Base-by-base conservation (phyloP, 305 asterid genomes). In the Solanum hybrid region DNA sequence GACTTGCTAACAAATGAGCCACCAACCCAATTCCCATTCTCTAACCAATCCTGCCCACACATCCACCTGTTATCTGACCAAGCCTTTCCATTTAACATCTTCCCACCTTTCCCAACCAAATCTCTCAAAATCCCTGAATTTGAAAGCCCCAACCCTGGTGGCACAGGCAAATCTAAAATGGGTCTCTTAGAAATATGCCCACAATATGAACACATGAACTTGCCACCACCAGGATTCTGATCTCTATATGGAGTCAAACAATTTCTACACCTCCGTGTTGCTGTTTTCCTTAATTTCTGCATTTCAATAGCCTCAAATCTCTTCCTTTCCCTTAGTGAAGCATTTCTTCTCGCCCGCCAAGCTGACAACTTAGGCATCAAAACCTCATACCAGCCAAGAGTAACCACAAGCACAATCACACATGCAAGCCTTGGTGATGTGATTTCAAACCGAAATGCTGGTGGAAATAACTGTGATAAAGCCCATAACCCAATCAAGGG, bases 221-320 rank as follows among this genome's bases (percentile, higher is more conserved):
- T 97, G 5, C 98, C 98, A 78, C 96, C 99, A 78, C 99, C 95
- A n/a, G 99, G 99, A 92, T 95, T 97, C 94, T 96, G 99, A 90
- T 97, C 98, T 87, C 96, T 91, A 87, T 97, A 97, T 1, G 99
- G 97, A 75, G 98, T 97, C 92, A 93, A 95, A 92, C 99, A 97
- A 89, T 97, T 97, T 91, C 99, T 94, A 92, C 99, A 97, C 94
- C 95, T 96, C 75, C 99, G 92, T 1, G 97, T 96, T 27, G 99
- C 99, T 27, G 98, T 95, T 93, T 96, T 97, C 91, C 95, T 94
- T 93, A 97, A 86, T 90, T 96, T 97, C 89, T 97, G 98, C 96
- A 96, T 69, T 89, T 96, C 98, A 56, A 97, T 95, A 88, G 99
- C 99, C 91, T 97, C 98, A 81, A 89, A 89, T 92, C 99, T 95